phyloP scores from a whole-genome alignment of 805 yeast genomes.

The Ogataea sp. region DNA sequence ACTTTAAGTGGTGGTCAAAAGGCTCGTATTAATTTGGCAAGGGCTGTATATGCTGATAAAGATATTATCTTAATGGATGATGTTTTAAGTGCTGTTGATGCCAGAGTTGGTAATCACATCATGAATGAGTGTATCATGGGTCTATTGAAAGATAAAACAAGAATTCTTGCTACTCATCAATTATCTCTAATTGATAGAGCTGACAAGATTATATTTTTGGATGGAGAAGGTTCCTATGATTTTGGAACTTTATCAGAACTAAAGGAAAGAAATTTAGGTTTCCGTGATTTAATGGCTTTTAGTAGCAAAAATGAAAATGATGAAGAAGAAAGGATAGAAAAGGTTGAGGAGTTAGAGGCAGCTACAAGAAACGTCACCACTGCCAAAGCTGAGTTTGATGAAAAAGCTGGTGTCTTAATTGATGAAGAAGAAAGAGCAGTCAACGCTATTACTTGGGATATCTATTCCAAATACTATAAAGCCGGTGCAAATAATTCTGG shows the following conservation, averaged over 20 bases:
- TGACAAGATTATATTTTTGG: conserved; percentile 57
- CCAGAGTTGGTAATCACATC: conserved; percentile 74
- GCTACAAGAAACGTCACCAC: conserved; percentile 16
- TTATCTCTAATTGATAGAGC: conserved; percentile 60
- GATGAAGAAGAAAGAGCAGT: conserved; percentile 51
- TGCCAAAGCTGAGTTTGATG: not conserved
- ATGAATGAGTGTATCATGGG: conserved; percentile 62
- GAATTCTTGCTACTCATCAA: conserved; percentile 80
- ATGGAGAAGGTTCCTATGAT: conserved; percentile 51
- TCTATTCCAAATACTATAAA: conserved; percentile 42
- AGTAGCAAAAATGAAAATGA: conserved; percentile 23
- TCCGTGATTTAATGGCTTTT: conserved; percentile 44
- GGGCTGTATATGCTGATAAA: conserved; percentile 65
- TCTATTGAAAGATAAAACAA: conserved; percentile 45
- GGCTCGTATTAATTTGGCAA: conserved; percentile 71
- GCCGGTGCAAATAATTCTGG: conserved; percentile 48
- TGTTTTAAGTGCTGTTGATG: conserved; percentile 79
- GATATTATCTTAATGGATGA: conserved; percentile 71
- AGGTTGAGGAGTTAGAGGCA: conserved; percentile 12
- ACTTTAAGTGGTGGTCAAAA: conserved; percentile 86
- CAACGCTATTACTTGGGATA: conserved; percentile 39
- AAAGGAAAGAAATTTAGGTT: conserved; percentile 32
- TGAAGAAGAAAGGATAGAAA: conserved; percentile 16
- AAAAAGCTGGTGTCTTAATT: conserved; percentile 28
- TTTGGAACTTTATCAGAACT: conserved; percentile 56